Percentiles rank a stretch among this genome's conserved stretches.
Conservation (phyloP, 179 eudicot genomes). For the Patellifolia procumbens region DNA sequence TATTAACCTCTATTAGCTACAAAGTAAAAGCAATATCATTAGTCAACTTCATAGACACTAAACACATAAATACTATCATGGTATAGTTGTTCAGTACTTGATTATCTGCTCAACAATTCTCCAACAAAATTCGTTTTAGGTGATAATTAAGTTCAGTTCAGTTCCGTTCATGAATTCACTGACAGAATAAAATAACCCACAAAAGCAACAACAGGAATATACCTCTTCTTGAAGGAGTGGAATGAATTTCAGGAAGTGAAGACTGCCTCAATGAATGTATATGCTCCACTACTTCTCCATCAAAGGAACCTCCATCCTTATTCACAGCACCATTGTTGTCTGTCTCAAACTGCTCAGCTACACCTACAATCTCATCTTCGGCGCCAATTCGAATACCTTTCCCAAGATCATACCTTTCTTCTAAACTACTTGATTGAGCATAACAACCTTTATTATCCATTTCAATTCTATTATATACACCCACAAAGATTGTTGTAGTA, state of each 20-base stretch:
- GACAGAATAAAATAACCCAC: conserved; percentile 1
- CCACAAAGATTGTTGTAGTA: conserved; percentile 12
- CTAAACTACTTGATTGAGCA: conserved; percentile 15
- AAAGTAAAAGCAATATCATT: not conserved
- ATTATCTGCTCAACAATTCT: not conserved
- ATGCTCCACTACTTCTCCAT: conserved; percentile 21
- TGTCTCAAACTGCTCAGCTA: conserved; percentile 21
- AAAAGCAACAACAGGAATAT: conserved; percentile 17
- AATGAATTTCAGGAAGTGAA: conserved; percentile 31
- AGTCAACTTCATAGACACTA: not conserved
- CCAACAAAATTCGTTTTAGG: not conserved
- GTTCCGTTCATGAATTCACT: too few species aligned
- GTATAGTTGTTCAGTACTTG: not conserved
- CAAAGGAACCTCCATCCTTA: conserved; percentile 28
- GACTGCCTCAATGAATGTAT: conserved; percentile 31
- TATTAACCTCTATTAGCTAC: not conserved
- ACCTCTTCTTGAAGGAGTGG: conserved; percentile 37
- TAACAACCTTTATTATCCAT: conserved; percentile 48
- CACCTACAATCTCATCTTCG: conserved; percentile 18
- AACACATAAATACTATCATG: too few species aligned
- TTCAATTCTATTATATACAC: conserved; percentile 34
- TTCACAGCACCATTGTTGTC: conserved; percentile 10
- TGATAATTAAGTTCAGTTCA: too few species aligned
- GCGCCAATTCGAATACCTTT: conserved; percentile 13
- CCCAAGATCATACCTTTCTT: conserved; percentile 21